Percentiles rank a stretch among this genome's conserved stretches.
These are phyloP conservation scores for Myxozyma neglecta DNA, from an alignment of 805 yeast genomes.

Conservation along the genomic window DNA sequence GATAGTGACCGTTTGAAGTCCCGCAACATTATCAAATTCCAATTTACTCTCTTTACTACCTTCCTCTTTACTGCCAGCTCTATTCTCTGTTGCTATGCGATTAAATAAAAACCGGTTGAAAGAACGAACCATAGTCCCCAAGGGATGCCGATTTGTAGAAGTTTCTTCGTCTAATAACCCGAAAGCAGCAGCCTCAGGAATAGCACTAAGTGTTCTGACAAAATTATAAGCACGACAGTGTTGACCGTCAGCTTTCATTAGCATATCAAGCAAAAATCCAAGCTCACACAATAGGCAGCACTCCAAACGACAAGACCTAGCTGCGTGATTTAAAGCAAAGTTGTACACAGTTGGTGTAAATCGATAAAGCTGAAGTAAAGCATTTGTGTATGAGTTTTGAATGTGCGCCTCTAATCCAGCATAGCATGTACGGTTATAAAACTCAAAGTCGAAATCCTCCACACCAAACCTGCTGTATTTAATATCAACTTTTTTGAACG, in stretches of 20 bases:
- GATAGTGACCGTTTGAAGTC: conserved; percentile 28
- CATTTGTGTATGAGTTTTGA: conserved; percentile 74
- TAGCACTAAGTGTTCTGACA: conserved; percentile 51
- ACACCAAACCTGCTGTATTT: conserved; percentile 88
- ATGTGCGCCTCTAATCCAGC: conserved; percentile 90
- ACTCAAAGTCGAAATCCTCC: conserved; percentile 84
- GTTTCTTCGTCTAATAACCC: conserved; percentile 55
- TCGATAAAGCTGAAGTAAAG: conserved; percentile 75
- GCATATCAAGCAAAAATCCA: conserved; percentile 90
- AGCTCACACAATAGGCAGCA: conserved; percentile 66
- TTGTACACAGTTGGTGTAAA: conserved; percentile 75
- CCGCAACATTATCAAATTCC: conserved; percentile 26
- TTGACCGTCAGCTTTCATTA: conserved; percentile 72
- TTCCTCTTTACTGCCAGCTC: background rate
- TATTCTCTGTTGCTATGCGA: conserved; percentile 45
- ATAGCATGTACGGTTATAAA: conserved; percentile 61
- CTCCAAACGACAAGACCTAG: conserved; percentile 51
- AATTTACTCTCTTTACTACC: conserved; percentile 42
- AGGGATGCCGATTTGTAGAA: conserved; percentile 6
- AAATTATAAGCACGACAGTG: conserved; percentile 84
- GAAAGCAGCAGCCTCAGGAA: conserved; percentile 52
- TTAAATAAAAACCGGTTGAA: conserved; percentile 63
- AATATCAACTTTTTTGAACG: conserved; percentile 70
- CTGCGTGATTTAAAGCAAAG: conserved; percentile 55
- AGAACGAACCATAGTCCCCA: conserved; percentile 45